Percentiles rank a stretch among this genome's conserved stretches.
phyloP scores from a whole-genome alignment of 768 basidiomycete species.

The Gloeopeniophorella convolvens region DNA sequence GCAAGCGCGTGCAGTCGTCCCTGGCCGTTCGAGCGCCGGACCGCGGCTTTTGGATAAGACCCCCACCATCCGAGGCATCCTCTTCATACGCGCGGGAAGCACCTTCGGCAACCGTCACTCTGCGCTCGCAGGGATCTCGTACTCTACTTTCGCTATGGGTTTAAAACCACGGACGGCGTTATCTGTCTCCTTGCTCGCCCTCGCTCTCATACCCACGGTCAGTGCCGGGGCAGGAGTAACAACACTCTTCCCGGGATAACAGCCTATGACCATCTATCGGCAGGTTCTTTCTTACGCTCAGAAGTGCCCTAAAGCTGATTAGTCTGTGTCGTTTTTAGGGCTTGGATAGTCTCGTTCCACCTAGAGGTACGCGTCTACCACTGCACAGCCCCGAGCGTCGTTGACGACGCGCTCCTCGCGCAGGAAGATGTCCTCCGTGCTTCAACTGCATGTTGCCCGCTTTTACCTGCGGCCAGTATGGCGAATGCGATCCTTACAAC shows the following conservation, averaged over 20 bases:
- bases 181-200: too few species aligned
- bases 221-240: conserved; percentile 4
- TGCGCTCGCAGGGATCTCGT: not conserved
- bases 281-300: not conserved
- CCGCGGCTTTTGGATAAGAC: too few species aligned
- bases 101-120: too few species aligned
- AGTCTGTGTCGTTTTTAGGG: not conserved
- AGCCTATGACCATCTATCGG: conserved; percentile 4
- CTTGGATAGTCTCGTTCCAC: conserved; percentile 6
- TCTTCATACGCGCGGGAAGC: too few species aligned
- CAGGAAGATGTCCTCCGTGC: conserved; percentile 67
- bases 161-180: not conserved
- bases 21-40: too few species aligned
- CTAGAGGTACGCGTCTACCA: conserved; percentile 1
- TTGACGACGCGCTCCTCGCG: not conserved
- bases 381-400: not conserved
- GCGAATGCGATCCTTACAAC: conserved; percentile 83
- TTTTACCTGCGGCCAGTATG: conserved; percentile 90
- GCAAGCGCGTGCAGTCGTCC: too few species aligned
- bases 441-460: conserved; percentile 95
- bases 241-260: conserved; percentile 1
- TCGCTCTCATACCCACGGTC: conserved; percentile 2
- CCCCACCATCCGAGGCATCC: too few species aligned
- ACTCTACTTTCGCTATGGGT: not conserved
- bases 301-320: not conserved